Evolutionary conservation across 2,329 filamentous ascomycete genomes (phyloP), one percentile per base, ranked within the genome.

Genomic region (Aspergillus pseudotamarii): DNA sequence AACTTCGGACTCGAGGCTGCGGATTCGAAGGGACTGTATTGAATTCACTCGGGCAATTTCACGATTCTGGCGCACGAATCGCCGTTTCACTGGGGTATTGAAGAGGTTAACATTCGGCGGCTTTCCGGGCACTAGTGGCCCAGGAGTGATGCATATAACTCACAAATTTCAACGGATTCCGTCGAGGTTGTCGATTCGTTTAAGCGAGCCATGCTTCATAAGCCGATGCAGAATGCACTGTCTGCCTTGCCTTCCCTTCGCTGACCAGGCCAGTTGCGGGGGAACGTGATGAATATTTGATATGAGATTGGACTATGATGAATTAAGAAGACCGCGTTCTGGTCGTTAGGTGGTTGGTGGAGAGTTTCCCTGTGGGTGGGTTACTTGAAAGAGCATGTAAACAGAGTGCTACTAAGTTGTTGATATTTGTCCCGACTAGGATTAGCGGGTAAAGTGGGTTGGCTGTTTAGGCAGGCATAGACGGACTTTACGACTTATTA

Each of bases 41-140:
- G 88, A 89, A 71, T 90, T 89, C 64, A 82, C 85, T 67, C 85
- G 83, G 63, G 87, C 87, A 63, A 90, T 85, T 72, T 90, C 88
- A 68, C 88, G 85, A 72, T 90, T 90, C 73, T 90, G 88, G 60
- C 88, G 80, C 66, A 89, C 81, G 72, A 89, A 89, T 67, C 87
- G 80, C 64, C 88, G 81, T 78, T 89, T 90, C 59, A 89, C 86
- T 88, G 65, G 30, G 50, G 43, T n/a, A 28, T 38, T 19, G 32
- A 16, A 16, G 30, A 34, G 8, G 28, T 46, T 19, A 46, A 34
- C 30, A 19, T 19, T 54, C 50, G 19, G 62, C 50, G 12, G 38
- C 16, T 16, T 28, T 51, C 14, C 19, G 45, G n/a, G 26, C 34
- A 14, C 19, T 11, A 14, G 19, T 9, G 2, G 38, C 21, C 9